Percentiles rank a stretch among this genome's conserved stretches.
Conservation (phyloP, 1,284 basidiomycete genomes). For the Irpex lacteus region DNA sequence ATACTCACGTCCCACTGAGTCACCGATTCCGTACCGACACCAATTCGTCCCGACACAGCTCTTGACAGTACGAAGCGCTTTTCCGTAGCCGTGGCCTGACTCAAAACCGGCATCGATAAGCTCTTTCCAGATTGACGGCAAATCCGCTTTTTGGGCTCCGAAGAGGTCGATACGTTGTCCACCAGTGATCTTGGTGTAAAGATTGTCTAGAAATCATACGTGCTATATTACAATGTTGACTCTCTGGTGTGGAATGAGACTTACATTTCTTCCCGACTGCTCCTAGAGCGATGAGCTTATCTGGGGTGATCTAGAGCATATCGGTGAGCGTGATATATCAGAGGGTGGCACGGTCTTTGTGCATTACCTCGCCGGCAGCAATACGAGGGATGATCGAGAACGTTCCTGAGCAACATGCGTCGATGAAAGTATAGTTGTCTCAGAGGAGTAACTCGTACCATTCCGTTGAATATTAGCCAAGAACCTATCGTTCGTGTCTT, state of each 20-base stretch:
- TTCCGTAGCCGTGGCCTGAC: constrained; percentile 74
- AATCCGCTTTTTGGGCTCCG: constrained; percentile 70
- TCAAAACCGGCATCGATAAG: constrained; percentile 70
- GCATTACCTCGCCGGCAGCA: constrained; percentile 54
- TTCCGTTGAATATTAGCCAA: constrained; percentile 79
- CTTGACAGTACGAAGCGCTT: constrained; percentile 55
- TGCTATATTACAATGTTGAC: not conserved
- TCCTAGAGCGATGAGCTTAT: constrained; percentile 67
- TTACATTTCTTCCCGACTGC: constrained; percentile 68
- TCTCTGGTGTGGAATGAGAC: not conserved
- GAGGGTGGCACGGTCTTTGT: not conserved
- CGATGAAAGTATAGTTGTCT: not conserved
- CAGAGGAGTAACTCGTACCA: constrained; percentile 31
- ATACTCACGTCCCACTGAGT: constrained; percentile 59
- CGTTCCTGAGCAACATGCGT: constrained; percentile 35
- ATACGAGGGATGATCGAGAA: constrained; percentile 76
- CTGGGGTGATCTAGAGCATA: constrained; percentile 54
- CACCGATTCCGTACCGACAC: constrained; percentile 78
- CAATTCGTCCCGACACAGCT: constrained; percentile 58
- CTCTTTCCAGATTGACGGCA: constrained; percentile 77
- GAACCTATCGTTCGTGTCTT: constrained; percentile 71
- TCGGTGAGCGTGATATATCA: not conserved
- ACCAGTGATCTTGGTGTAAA: constrained; percentile 72
- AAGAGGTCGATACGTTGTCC: constrained; percentile 74
- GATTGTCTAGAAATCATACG: constrained; percentile 31